Evolutionary conservation across 2,329 filamentous ascomycete genomes (phyloP), one percentile per base, ranked within the genome.

Genomic region (Diaporthe vaccinii): DNA sequence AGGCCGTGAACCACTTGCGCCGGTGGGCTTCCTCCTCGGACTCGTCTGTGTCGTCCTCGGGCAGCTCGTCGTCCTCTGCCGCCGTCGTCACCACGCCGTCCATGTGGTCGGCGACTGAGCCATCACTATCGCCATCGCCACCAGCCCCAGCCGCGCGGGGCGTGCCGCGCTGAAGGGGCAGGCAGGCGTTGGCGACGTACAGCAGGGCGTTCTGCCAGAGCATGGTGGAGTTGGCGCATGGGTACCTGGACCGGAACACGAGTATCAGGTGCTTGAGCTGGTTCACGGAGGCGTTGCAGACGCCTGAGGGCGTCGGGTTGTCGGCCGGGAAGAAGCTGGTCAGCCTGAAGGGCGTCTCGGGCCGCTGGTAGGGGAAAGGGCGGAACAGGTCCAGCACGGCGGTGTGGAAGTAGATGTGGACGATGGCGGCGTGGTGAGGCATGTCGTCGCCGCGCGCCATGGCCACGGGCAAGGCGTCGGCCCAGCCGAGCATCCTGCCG

Each of bases 141-240:
- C 9, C 15, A 15, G 17, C 4, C 28, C 28, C 53, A 5, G 53
- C 25, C 5, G 25, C 1, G 8, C 9, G 55, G 17, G 8, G 1
- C 25, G 31, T 4, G 20, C 3, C 14, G 10, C n/a, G 25, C 14
- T 34, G 44, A 12, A 59, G 28, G 39, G 61, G 68, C 34, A 76
- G n/a, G 22, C 75, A 76, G 25, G 79, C 80, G 69, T 82, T 82
- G 22, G 81, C 79, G 46, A 82, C 77, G 68, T 81, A 80, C 25
- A 82, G 68, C 53, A 81, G 76, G 2, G 78, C 79, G n/a, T 78
- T 80, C 46, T 82, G 79, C 79, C 80, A 82, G 6, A 80, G 73
- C 12, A 78, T 77, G 9, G 78, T 77, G 8, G 74, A 74, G 25
- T 70, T 76, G 12, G 79, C 72, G 59, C 67, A 59, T 15, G 73